Evolutionary conservation across 148 eudicot genomes (phyloP), one percentile per base, ranked within the genome.

Genomic region (Agrostemma githago): DNA sequence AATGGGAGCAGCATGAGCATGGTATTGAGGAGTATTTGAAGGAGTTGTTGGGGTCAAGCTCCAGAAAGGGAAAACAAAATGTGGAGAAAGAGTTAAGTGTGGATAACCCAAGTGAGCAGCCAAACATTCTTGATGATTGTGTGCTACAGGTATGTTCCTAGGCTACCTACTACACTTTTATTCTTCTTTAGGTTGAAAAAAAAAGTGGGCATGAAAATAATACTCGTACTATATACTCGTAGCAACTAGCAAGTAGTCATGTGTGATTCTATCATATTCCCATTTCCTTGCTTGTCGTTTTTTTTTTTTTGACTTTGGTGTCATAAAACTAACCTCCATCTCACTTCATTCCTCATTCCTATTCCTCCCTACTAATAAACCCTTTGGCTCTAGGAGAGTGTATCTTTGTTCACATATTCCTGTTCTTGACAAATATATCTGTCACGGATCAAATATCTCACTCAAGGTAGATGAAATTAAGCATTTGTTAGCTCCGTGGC

Each of bases 21-120:
- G 93, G 90, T 70, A 82, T 93, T 58, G 96, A 89, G 46, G 83
- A 79, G 11, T 93, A 93, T 82, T 84, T 80, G 72, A 79, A 82
- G 46, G 88, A 86, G 56, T 73, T 93, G 69, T 43, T 76, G 73
- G 72, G 44, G 76, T 76, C 83, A 12, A 73, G 40, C 62, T 62
- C 66, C 34, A 70, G 60, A 67, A 82, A 80, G 54, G 87, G 82
- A 58, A 80, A 69, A 43, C 81, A 80, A 17, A 43, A 40, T 60
- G 78, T 54, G 61, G 81, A 44, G 70, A 85, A 68, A 66, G 46
- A 72, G 73, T 44, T 43, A 46, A 58, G 39, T 39, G 48, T 61
- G 79, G 68, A 71, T 41, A 63, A 67, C 81, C 67, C 77, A 71
- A 76, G 57, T 64, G 87, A 82, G 34, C 74, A 72, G 34, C 34